These are phyloP conservation scores for Lindgomyces ingoldianus DNA, from an alignment of 495 filamentous ascomycete genomes.

Conservation along the genomic window DNA sequence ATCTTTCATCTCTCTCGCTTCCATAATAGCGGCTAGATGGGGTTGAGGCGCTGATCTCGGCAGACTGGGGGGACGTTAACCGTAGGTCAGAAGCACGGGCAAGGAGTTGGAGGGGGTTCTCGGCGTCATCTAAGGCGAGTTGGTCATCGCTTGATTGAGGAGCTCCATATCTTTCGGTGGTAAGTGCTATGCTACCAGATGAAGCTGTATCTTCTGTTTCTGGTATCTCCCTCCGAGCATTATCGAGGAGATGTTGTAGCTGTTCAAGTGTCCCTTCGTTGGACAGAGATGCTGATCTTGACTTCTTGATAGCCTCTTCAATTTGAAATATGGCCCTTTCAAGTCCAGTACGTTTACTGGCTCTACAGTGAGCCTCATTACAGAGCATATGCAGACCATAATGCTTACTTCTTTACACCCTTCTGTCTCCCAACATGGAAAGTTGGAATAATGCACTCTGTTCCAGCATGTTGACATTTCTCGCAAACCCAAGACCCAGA, in stretches of 20 bases:
- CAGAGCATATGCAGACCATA: slow-evolving; percentile 8
- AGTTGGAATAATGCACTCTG: slow-evolving; percentile 65
- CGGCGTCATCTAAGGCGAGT: slow-evolving; percentile 67
- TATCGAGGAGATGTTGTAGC: slow-evolving; percentile 39
- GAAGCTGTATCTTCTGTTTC: not conserved
- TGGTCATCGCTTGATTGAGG: slow-evolving; percentile 34
- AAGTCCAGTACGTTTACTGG: slow-evolving; percentile 69
- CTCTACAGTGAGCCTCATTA: slow-evolving; percentile 10
- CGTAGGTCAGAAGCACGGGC: slow-evolving; percentile 70
- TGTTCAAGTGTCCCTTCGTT: slow-evolving; percentile 40
- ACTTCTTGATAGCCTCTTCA: slow-evolving; percentile 69
- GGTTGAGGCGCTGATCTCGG: not conserved
- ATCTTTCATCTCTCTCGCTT: slow-evolving; percentile 9
- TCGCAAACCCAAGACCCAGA: slow-evolving; percentile 56
- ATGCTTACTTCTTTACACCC: slow-evolving; percentile 69
- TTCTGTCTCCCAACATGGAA: slow-evolving; percentile 72
- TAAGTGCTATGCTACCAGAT: not conserved
- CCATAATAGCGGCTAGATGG: not conserved
- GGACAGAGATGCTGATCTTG: slow-evolving; percentile 54
- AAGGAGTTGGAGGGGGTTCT: slow-evolving; percentile 71
- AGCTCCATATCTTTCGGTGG: not conserved
- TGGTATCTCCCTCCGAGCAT: not conserved
- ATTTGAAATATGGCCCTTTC: slow-evolving; percentile 74
- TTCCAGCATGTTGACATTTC: slow-evolving; percentile 59
- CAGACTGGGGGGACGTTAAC: slow-evolving; percentile 34